Evolutionary conservation across 805 yeast species (phyloP).

Genomic region (Hanseniaspora nectarophila): DNA sequence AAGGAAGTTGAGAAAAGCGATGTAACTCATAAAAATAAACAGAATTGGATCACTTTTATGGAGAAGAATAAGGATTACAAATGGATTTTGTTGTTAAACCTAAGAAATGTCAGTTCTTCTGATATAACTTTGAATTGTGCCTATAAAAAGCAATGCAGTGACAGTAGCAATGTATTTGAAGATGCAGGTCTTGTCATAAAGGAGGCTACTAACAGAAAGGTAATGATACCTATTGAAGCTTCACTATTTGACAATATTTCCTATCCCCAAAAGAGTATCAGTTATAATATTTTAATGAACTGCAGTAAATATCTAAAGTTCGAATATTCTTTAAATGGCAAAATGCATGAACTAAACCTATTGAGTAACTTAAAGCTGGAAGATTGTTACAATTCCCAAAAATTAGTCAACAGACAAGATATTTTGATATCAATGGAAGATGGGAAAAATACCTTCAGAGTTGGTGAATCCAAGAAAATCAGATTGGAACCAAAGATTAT

Average conservation of each 20-base stretch:
- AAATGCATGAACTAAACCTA: slow-evolving; percentile 39
- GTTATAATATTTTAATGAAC: slow-evolving; percentile 7
- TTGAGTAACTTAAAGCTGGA: slow-evolving; percentile 31
- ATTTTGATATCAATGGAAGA: not conserved
- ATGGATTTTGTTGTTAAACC: slow-evolving; percentile 49
- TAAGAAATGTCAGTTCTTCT: slow-evolving; percentile 71
- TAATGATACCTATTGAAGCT: slow-evolving; percentile 55
- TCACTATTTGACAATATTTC: not conserved
- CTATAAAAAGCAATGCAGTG: slow-evolving; percentile 19
- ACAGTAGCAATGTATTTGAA: slow-evolving; percentile 17
- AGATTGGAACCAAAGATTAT: not conserved
- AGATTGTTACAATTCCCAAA: slow-evolving; percentile 13
- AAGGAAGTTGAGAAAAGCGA: too few species aligned
- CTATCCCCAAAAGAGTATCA: not conserved
- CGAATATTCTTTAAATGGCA: not conserved
- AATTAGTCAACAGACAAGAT: slow-evolving; percentile 9
- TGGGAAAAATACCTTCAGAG: not conserved
- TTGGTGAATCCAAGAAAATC: not conserved
- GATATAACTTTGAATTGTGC: slow-evolving; percentile 31
- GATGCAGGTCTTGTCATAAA: slow-evolving; percentile 26
- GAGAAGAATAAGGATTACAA: slow-evolving; percentile 6
- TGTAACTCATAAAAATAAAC: not conserved
- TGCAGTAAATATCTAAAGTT: not conserved
- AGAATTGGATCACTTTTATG: slow-evolving; percentile 7
- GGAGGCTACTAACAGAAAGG: slow-evolving; percentile 41